Conservation (phyloP, 176 grass and related monocot species). For the Pharus latifolius region DNA sequence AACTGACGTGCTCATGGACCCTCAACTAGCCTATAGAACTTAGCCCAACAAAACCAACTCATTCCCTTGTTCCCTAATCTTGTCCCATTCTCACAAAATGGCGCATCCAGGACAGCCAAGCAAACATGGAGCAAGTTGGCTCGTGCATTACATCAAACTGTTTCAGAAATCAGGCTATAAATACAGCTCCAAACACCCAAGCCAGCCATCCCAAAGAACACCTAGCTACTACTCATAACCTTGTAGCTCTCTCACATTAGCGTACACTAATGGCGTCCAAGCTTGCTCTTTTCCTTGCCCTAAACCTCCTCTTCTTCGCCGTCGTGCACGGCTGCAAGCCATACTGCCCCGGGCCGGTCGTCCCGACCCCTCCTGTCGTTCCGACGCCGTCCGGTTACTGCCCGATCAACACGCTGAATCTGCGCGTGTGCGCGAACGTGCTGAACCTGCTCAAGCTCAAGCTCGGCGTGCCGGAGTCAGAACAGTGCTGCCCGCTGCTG, state of each 20-base stretch:
- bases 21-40: no score
- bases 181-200: background rate
- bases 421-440: conserved; percentile 26
- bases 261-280: conserved; percentile 19
- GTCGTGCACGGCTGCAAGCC: conserved; percentile 6
- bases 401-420: conserved; percentile 37
- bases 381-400: conserved; percentile 3
- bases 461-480: background rate
- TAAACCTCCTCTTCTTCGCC: conserved; percentile 14
- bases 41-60: no score
- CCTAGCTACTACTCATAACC: background rate
- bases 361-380: background rate
- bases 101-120: no score
- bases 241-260: no score
- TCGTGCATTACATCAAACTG: no score
- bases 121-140: no score
- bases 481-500: conserved; percentile 35
- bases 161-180: conserved; percentile 10
- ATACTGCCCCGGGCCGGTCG: background rate
- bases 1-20: no score
- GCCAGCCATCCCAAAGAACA: background rate
- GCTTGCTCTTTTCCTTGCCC: conserved; percentile 5
- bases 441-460: conserved; percentile 23
- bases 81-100: no score
- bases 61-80: background rate